These are phyloP conservation scores for Pseudocercospora vitis DNA, from an alignment of 2,329 filamentous ascomycete genomes.

Conservation along the genomic window DNA sequence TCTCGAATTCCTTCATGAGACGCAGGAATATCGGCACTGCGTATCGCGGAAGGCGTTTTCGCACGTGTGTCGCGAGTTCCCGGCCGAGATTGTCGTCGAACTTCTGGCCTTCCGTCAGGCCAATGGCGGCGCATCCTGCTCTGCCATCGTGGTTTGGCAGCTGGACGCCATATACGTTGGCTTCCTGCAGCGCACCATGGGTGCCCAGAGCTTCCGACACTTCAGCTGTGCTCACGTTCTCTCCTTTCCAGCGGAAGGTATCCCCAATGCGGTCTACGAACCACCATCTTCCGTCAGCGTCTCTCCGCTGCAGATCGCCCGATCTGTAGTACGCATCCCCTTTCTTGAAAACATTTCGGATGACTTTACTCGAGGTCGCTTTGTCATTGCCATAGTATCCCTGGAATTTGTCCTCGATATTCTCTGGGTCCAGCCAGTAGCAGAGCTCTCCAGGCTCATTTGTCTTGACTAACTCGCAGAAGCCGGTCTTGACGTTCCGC, in stretches of 20 bases:
- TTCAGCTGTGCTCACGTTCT: slow-evolving; percentile 54
- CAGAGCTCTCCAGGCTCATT: slow-evolving; percentile 75
- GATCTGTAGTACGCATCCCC: slow-evolving; percentile 82
- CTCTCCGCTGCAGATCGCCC: slow-evolving; percentile 76
- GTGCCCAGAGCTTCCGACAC: slow-evolving; percentile 72
- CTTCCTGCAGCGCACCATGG: slow-evolving; percentile 68
- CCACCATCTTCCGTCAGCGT: slow-evolving; percentile 68
- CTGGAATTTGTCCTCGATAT: slow-evolving; percentile 68
- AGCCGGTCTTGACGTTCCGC: slow-evolving; percentile 67
- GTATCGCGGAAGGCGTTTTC: slow-evolving; percentile 64
- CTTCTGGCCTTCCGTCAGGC: slow-evolving; percentile 46
- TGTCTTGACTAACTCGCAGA: slow-evolving; percentile 60
- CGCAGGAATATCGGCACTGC: slow-evolving; percentile 78
- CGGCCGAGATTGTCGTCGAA: slow-evolving; percentile 40
- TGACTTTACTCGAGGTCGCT: slow-evolving; percentile 71
- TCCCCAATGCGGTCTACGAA: slow-evolving; percentile 81
- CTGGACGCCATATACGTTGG: slow-evolving; percentile 82
- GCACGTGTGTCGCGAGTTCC: slow-evolving; percentile 61
- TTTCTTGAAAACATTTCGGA: slow-evolving; percentile 69
- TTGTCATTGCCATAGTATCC: slow-evolving; percentile 76
- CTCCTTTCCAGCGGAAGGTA: slow-evolving; percentile 75
- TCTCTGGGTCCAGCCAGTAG: slow-evolving; percentile 64
- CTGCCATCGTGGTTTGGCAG: slow-evolving; percentile 80
- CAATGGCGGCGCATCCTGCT: slow-evolving; percentile 75
- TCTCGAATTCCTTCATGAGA: slow-evolving; percentile 60